Conservation (phyloP, 2,329 filamentous ascomycete species). For the Neofusicoccum sp. region DNA sequence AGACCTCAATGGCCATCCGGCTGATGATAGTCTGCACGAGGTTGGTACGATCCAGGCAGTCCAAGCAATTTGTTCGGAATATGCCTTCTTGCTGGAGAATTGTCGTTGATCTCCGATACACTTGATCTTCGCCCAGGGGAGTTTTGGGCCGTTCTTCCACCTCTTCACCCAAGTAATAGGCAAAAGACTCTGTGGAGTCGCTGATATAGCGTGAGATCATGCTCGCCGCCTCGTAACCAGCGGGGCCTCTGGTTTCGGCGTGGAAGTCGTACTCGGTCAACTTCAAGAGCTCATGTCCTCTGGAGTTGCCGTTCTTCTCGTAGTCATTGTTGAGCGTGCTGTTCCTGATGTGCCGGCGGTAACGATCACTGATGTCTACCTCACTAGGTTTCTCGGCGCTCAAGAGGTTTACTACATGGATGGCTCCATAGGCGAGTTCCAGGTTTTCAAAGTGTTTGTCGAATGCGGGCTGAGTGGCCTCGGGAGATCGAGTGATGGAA, state of each 20-base stretch:
- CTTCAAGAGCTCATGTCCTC: constrained; percentile 73
- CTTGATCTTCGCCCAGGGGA: constrained; percentile 44
- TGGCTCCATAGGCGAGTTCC: constrained; percentile 81
- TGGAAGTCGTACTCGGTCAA: constrained; percentile 96
- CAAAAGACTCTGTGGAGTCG: constrained; percentile 80
- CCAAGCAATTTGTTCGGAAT: constrained; percentile 93
- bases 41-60: constrained; percentile 95
- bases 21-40: constrained; percentile 95
- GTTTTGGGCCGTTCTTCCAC: constrained; percentile 54
- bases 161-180: constrained; percentile 86
- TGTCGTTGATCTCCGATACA: constrained; percentile 56
- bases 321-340: constrained; percentile 68
- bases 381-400: constrained; percentile 87
- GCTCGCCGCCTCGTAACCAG: constrained; percentile 87
- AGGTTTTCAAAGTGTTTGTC: constrained; percentile 93
- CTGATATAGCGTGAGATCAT: constrained; percentile 80
- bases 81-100: constrained; percentile 92
- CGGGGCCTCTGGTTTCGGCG: constrained; percentile 83
- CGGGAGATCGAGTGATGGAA: constrained; percentile 80
- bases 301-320: constrained; percentile 52
- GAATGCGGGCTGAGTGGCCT: constrained; percentile 92
- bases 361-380: constrained; percentile 78
- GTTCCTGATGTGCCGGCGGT: constrained; percentile 73
- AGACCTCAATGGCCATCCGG: constrained; percentile 86
- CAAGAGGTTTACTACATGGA: constrained; percentile 93